Evolutionary conservation across 225 moss, liverwort and hornwort genomes (phyloP).

Genomic region (Anthoceros angustus): DNA sequence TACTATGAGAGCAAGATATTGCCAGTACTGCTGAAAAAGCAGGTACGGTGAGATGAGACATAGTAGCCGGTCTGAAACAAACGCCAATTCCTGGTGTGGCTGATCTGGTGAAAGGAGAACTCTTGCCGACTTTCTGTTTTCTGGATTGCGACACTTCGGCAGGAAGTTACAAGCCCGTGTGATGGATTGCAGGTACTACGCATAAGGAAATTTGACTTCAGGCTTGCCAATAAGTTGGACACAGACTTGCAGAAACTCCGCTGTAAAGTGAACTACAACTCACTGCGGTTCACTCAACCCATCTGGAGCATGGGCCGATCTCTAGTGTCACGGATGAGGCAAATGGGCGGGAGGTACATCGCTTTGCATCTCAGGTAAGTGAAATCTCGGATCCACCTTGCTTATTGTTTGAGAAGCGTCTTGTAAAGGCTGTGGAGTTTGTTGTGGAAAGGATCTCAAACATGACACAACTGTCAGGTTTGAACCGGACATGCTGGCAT

Average conservation of each 20-base stretch:
- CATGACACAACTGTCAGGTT: slow-evolving; percentile 27
- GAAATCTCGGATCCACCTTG: background rate
- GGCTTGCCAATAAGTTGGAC: slow-evolving; percentile 81
- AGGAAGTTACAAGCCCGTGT: background rate
- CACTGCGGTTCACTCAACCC: slow-evolving; percentile 51
- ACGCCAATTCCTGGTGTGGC: no score
- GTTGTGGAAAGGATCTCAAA: background rate
- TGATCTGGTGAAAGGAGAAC: background rate
- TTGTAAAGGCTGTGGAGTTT: background rate
- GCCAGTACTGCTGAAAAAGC: slow-evolving; percentile 57
- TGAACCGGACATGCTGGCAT: slow-evolving; percentile 97
- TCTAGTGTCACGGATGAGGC: slow-evolving; percentile 66
- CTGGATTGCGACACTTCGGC: no score
- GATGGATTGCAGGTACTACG: slow-evolving; percentile 40
- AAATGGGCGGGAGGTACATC: slow-evolving; percentile 64
- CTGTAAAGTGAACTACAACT: slow-evolving; percentile 72
- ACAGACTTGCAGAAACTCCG: slow-evolving; percentile 76
- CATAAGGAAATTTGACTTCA: slow-evolving; percentile 86
- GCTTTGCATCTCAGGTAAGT: slow-evolving; percentile 82
- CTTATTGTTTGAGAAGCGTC: no score
- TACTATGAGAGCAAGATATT: slow-evolving; percentile 62
- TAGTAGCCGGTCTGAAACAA: background rate
- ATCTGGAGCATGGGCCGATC: slow-evolving; percentile 56
- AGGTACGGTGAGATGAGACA: slow-evolving; percentile 19
- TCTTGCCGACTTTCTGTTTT: background rate